phyloP scores from a whole-genome alignment of 441 rosid species.

The Hypseocharis bilobata region DNA sequence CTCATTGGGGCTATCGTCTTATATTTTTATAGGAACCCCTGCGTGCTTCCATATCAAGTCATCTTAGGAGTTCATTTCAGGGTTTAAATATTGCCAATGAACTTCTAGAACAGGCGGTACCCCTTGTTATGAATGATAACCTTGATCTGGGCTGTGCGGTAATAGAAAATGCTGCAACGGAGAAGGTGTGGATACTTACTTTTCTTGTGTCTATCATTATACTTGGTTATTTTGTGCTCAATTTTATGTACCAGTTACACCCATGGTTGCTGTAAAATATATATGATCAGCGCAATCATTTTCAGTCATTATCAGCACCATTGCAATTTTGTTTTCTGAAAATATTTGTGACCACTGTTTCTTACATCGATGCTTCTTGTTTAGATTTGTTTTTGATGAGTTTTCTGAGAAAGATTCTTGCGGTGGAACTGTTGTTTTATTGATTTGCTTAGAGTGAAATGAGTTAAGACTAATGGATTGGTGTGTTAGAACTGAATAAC shows the following conservation, averaged over 20 bases:
- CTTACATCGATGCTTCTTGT: not conserved
- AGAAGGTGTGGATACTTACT: conserved; percentile 48
- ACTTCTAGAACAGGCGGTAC: conserved; percentile 79
- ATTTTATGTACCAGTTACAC: not conserved
- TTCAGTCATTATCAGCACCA: not conserved
- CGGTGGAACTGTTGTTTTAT: no score
- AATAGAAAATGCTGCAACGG: conserved; percentile 94
- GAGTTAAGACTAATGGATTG: no score
- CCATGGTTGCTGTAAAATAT: not conserved
- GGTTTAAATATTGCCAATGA: conserved; percentile 58
- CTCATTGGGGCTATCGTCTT: conserved; percentile 3
- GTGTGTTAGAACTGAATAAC: no score
- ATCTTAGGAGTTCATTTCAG: conserved; percentile 70
- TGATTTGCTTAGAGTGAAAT: no score
- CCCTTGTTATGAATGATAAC: conserved; percentile 90
- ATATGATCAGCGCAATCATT: not conserved
- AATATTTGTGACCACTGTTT: not conserved
- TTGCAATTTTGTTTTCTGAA: not conserved
- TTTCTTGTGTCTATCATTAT: not conserved
- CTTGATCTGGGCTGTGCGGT: conserved; percentile 98
- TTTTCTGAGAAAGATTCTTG: not conserved
- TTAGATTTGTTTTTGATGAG: not conserved
- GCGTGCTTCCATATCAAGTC: conserved; percentile 80
- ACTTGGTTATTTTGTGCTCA: not conserved
- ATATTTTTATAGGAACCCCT: conserved; percentile 67